Percentiles rank a stretch among this genome's conserved stretches.
phyloP scores from a whole-genome alignment of 192 early-diverging fungal species.

The Linnemannia elongata region DNA sequence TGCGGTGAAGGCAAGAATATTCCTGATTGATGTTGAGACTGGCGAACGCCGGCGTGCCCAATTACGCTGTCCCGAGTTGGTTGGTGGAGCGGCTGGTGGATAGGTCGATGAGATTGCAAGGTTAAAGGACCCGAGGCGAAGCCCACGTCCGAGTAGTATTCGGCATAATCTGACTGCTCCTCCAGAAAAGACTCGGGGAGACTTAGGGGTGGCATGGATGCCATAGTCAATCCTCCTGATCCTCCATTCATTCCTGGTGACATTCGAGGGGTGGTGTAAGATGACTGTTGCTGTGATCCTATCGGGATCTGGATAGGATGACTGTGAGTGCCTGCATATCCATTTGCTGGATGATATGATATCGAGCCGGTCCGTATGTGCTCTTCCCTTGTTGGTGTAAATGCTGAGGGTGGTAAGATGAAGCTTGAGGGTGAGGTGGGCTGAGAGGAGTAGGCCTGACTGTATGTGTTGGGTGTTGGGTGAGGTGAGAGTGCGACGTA shows the following conservation, averaged over 20 bases:
- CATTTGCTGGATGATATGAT: conserved; percentile 20
- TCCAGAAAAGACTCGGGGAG: conserved; percentile 45
- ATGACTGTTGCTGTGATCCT: not conserved
- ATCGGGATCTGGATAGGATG: conserved; percentile 33
- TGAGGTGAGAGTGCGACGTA: conserved; percentile 35
- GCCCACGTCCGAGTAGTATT: conserved; percentile 54
- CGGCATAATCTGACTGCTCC: conserved; percentile 44
- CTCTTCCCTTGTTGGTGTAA: conserved; percentile 30
- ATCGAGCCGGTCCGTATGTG: conserved; percentile 35
- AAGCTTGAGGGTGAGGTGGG: conserved; percentile 50
- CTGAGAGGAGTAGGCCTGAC: conserved; percentile 32
- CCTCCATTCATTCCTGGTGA: conserved; percentile 38
- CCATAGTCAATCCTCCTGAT: not conserved
- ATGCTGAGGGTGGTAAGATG: conserved; percentile 46
- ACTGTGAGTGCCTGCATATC: not conserved
- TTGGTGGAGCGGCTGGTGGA: conserved; percentile 6
- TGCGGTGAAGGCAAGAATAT: conserved; percentile 38
- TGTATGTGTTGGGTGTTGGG: conserved; percentile 34
- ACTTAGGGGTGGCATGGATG: conserved; percentile 34
- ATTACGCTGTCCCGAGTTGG: not conserved
- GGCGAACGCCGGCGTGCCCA: not conserved
- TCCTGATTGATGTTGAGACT: not conserved
- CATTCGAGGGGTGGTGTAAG: conserved; percentile 42
- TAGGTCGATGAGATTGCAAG: not conserved
- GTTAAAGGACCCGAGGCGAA: not conserved